Percentiles rank a stretch among this genome's conserved stretches.
Evolutionary conservation across 1,139 yeast genomes (phyloP).

Genomic region (Yarrowia galli): DNA sequence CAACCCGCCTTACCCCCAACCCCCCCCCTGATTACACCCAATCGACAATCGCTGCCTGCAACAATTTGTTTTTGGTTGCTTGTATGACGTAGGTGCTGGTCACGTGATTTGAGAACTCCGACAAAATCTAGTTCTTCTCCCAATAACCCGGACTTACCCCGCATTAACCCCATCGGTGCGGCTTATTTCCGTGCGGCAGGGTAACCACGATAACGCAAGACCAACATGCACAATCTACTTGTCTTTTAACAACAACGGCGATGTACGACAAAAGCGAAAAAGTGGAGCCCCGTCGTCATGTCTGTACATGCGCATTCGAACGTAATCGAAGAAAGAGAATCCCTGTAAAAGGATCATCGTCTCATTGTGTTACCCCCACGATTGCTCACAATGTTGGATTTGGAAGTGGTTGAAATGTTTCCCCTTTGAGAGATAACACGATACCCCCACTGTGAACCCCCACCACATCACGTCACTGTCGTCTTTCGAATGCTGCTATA

Average conservation of each 20-base stretch:
- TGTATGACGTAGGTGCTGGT: background rate
- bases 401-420: too few species aligned
- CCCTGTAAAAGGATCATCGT: background rate
- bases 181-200: conserved; percentile 10
- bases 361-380: background rate
- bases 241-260: background rate
- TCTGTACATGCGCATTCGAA: background rate
- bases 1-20: background rate
- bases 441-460: too few species aligned
- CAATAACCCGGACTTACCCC: background rate
- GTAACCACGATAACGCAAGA: conserved; percentile 1
- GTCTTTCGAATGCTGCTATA: background rate
- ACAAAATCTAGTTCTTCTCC: background rate
- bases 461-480: too few species aligned
- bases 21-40: background rate
- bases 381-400: background rate
- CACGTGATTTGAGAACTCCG: background rate
- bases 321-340: too few species aligned
- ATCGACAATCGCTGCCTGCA: background rate
- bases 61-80: background rate
- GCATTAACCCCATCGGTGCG: conserved; percentile 15
- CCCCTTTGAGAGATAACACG: too few species aligned
- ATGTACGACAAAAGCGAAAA: background rate
- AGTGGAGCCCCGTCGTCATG: background rate
- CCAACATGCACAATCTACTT: background rate